Percentiles rank a stretch among this genome's conserved stretches.
These are phyloP conservation scores for Bretziella fagacearum DNA, from an alignment of 2,329 filamentous ascomycete species.

Conservation along the genomic window DNA sequence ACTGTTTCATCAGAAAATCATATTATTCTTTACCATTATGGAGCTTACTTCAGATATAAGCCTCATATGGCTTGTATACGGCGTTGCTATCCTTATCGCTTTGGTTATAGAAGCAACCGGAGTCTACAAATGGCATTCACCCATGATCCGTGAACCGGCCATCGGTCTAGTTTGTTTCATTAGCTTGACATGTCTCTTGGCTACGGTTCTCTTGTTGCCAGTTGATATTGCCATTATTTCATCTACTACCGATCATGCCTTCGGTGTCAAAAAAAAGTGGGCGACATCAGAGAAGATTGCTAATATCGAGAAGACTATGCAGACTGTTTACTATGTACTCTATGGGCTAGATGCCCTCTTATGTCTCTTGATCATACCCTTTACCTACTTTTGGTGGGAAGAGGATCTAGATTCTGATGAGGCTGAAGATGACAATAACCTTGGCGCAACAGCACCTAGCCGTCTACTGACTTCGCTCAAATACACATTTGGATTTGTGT, in stretches of 20 bases:
- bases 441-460: conserved; percentile 47
- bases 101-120: conserved; percentile 67
- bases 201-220: conserved; percentile 79
- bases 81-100: conserved; percentile 59
- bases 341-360: conserved; percentile 85
- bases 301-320: conserved; percentile 61
- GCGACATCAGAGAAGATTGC: conserved; percentile 68
- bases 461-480: conserved; percentile 73
- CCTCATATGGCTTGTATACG: conserved; percentile 91
- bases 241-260: conserved; percentile 57
- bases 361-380: conserved; percentile 78
- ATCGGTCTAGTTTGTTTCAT: conserved; percentile 76
- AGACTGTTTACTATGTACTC: conserved; percentile 78
- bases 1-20: not conserved
- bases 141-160: conserved; percentile 64
- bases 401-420: conserved; percentile 80
- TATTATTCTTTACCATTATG: too few species aligned
- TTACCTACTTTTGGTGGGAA: conserved; percentile 96
- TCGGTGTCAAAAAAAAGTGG: conserved; percentile 85
- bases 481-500: conserved; percentile 74
- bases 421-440: conserved; percentile 39
- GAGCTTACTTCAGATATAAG: conserved; percentile 39
- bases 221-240: conserved; percentile 93
- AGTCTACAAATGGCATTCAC: conserved; percentile 80
- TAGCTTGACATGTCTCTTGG: conserved; percentile 72